Evolutionary conservation across 371 early-diverging fungal genomes (phyloP).

Genomic region (Mucor sp.): DNA sequence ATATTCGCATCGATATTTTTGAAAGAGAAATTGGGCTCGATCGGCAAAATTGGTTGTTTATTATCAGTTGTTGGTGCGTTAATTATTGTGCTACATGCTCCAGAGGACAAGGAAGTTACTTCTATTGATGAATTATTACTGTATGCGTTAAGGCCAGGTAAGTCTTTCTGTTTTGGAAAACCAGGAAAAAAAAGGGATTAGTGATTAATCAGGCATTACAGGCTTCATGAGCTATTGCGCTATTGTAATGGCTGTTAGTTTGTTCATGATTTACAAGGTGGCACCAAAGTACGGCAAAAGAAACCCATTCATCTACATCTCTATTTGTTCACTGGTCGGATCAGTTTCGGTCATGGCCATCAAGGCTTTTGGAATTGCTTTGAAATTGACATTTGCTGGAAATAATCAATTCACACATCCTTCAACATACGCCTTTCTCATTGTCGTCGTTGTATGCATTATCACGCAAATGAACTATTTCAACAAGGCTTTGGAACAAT

Average conservation of each 20-base stretch:
- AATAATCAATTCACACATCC: conserved; percentile 86
- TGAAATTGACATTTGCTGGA: conserved; percentile 89
- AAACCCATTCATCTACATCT: conserved; percentile 81
- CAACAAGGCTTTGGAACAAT: conserved; percentile 91
- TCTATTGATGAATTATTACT: conserved; percentile 63
- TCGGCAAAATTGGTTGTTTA: conserved; percentile 87
- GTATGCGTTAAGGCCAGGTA: conserved; percentile 45
- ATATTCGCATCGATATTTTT: conserved; percentile 51
- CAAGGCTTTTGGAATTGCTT: conserved; percentile 92
- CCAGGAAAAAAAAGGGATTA: conserved; percentile 14
- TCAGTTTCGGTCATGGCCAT: conserved; percentile 90
- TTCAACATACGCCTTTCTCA: conserved; percentile 84
- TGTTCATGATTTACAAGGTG: conserved; percentile 77
- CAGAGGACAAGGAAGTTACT: conserved; percentile 73
- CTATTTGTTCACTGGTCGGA: conserved; percentile 87
- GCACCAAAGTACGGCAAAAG: conserved; percentile 81
- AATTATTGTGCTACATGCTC: conserved; percentile 87
- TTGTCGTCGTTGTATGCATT: conserved; percentile 77
- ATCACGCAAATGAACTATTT: conserved; percentile 95
- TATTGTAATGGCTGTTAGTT: conserved; percentile 57
- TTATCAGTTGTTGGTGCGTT: conserved; percentile 89
- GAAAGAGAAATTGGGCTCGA: conserved; percentile 77
- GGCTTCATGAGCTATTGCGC: conserved; percentile 80
- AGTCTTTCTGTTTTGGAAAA: neutral
- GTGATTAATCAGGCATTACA: conserved; percentile 7